Evolutionary conservation across 1,139 yeast species (phyloP), one percentile per base, ranked within the genome.

Genomic region (Protomyces inundatus): DNA sequence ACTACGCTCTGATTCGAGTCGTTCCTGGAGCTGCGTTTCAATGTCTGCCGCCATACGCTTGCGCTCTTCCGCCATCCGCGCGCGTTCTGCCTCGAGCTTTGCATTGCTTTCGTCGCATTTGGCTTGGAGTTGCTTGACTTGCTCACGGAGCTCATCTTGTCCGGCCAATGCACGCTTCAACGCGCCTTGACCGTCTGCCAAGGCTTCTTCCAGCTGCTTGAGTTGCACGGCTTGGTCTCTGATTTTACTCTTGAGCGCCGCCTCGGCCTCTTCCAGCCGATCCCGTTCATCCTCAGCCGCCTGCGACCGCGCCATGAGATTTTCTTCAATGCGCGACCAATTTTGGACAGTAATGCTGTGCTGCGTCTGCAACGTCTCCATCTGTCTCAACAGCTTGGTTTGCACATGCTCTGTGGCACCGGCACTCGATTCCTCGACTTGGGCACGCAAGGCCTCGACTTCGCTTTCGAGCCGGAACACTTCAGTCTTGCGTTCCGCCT

Each of bases 271-370:
- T 3, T 53, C 46, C n/a, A 46, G 12, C 23, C 68, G 69, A 33
- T 68, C 70, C 14, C 64, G 65, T 48, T 69, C 70, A 16, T 72
- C 67, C 46, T 82, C 80, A 51, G 86, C 74, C 45, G 75, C 74
- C 33, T 81, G 78, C 6, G 84, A 76, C 65, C 82, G 82, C 14
- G 74, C 71, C 57, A 80, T 76, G 64, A 86, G 73, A 42, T 80
- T 79, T 36, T 82, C 75, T 70, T 87, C 91, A 46, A 85, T 81
- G 12, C 80, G 77, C 61, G 82, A 81, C 90, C 90, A 87, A 70
- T 83, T 84, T 64, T 82, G 85, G 61, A 82, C 82, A 0, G 90
- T 87, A 32, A 84, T 80, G 6, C 85, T 77, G 71, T 85, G 86
- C 70, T 86, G 90, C 9, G 82, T 78, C 70, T 87, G 91, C 34